A percentile compares a stretch with the other conserved stretches of the same genome.
Conservation (phyloP, 257 asterid species). For the Solanum lignicaule region DNA sequence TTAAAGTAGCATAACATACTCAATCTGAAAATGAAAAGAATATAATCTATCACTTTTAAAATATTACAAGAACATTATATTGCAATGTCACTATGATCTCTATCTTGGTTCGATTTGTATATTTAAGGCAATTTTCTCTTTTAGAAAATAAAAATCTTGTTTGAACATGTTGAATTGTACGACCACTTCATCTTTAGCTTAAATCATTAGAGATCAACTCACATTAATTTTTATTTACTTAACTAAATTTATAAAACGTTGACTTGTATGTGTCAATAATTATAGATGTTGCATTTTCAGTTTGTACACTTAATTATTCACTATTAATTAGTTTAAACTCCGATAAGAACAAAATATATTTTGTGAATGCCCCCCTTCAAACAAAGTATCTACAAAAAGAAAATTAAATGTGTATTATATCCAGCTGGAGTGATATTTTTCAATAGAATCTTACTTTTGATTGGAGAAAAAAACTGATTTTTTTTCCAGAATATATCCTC, state of each 20-base stretch:
- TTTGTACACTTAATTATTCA: too few relatives aligned
- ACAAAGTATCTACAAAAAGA: background rate
- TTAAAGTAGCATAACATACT: background rate
- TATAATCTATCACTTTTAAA: background rate
- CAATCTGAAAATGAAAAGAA: background rate
- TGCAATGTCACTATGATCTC: background rate
- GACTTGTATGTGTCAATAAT: too few relatives aligned
- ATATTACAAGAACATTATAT: background rate
- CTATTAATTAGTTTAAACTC: too few relatives aligned
- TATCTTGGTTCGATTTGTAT: background rate
- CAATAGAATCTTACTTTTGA: background rate
- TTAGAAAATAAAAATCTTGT: background rate
- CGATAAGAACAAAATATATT: too few relatives aligned
- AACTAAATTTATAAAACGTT: too few relatives aligned
- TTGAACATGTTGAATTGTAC: background rate
- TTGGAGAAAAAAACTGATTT: too few relatives aligned
- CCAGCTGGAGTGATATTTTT: background rate
- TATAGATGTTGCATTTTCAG: too few relatives aligned
- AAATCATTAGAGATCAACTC: background rate
- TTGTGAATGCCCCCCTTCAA: background rate
- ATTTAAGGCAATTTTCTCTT: background rate
- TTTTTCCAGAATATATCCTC: background rate
- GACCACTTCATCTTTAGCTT: background rate
- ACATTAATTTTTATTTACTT: too few relatives aligned
- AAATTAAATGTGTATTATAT: background rate